These are phyloP conservation scores for Fraxinus cuspidata DNA, from an alignment of 257 asterid species.

Conservation along the genomic window DNA sequence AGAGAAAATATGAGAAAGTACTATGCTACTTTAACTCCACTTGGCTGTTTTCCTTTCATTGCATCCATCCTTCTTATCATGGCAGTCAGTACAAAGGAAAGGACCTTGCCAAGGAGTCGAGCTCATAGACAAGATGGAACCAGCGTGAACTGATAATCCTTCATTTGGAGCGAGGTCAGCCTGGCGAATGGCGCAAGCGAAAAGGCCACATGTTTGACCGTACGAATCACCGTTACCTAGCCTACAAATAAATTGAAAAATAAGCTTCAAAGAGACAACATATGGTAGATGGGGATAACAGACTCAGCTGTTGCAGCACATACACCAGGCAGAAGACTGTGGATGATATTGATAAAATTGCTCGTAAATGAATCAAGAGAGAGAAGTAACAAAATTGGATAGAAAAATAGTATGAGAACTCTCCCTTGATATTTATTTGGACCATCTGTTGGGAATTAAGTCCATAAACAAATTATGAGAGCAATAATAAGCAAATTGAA, in stretches of 20 bases:
- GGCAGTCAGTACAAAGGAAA: constrained; percentile 72
- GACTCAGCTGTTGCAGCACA: not conserved
- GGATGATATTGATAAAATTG: not conserved
- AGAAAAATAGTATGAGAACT: too few relatives aligned
- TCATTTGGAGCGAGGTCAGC: constrained; percentile 61
- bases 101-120: constrained; percentile 93
- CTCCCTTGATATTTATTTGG: too few relatives aligned
- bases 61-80: constrained; percentile 84
- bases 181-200: constrained; percentile 67
- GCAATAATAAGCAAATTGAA: not conserved
- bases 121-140: constrained; percentile 66
- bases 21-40: constrained; percentile 39
- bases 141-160: constrained; percentile 80
- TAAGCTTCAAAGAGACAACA: not conserved
- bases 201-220: constrained; percentile 45
- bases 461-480: too few relatives aligned
- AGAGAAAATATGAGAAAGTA: too few relatives aligned
- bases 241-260: constrained; percentile 37
- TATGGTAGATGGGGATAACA: not conserved
- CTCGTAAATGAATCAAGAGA: not conserved
- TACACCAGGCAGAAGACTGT: not conserved
- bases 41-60: constrained; percentile 68
- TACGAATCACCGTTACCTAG: constrained; percentile 55
- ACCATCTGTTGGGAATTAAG: too few relatives aligned
- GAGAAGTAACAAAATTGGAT: too few relatives aligned